Evolutionary conservation across 345 rosid genomes (phyloP).

Genomic region (Euphorbia peplus): DNA sequence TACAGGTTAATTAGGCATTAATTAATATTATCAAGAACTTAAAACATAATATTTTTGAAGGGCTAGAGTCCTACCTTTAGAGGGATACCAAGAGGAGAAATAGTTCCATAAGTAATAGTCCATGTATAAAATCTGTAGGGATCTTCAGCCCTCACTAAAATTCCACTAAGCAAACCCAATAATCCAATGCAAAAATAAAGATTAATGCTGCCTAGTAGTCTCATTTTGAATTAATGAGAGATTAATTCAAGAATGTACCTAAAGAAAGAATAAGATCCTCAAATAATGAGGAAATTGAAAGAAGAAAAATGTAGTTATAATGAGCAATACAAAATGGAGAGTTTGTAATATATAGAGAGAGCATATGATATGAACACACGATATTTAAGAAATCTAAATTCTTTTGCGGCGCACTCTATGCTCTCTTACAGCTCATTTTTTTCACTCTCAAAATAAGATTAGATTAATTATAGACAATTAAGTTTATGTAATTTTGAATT

Average conservation of each 20-base stretch:
- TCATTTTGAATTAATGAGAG: conserved; percentile 27
- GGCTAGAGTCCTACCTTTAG: conserved; percentile 14
- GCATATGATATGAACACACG: neutral
- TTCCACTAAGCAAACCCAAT: conserved; percentile 28
- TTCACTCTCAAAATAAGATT: too few species aligned
- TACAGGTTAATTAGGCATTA: neutral
- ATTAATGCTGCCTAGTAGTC: conserved; percentile 11
- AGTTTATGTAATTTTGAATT: too few species aligned
- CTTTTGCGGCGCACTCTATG: conserved; percentile 54
- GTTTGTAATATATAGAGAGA: too few species aligned
- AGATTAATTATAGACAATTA: too few species aligned
- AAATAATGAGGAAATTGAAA: neutral
- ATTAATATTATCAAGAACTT: too few species aligned
- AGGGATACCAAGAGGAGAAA: conserved; percentile 48
- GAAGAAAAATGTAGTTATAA: neutral
- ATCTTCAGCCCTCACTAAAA: conserved; percentile 50
- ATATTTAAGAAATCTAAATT: conserved; percentile 17
- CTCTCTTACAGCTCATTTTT: neutral
- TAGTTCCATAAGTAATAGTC: conserved; percentile 60
- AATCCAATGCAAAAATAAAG: conserved; percentile 29
- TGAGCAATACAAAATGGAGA: neutral
- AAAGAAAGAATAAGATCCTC: too few species aligned
- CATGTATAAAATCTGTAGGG: conserved; percentile 55
- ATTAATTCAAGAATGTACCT: neutral
- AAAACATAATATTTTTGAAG: too few species aligned